Percentiles rank a stretch among this genome's conserved stretches.
These are phyloP conservation scores for Fusarium globosum DNA, from an alignment of 2,329 filamentous ascomycete species.

Conservation along the genomic window DNA sequence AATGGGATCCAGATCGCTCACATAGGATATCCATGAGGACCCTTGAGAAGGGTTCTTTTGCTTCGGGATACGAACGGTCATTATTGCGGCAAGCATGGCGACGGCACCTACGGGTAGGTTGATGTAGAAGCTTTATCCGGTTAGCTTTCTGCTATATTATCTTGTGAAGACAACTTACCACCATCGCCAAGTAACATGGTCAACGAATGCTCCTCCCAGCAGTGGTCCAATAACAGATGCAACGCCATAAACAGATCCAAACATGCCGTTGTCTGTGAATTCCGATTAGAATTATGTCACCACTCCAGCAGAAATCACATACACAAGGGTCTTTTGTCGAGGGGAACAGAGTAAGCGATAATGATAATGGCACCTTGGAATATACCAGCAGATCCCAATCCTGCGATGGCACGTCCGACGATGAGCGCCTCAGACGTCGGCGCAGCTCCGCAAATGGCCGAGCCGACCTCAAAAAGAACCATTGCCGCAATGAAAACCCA, in stretches of 20 bases:
- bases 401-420: background rate
- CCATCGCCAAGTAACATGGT: background rate
- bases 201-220: background rate
- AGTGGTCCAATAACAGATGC: background rate
- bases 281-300: background rate
- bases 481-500: background rate
- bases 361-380: background rate
- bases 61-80: background rate
- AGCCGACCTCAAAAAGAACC: background rate
- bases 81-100: background rate
- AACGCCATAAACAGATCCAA: background rate
- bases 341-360: background rate
- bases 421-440: background rate
- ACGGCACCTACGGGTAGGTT: background rate
- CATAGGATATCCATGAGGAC: background rate
- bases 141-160: background rate
- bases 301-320: background rate
- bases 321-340: background rate
- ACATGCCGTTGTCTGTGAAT: background rate
- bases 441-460: background rate
- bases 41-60: background rate
- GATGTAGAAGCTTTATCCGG: background rate
- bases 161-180: background rate
- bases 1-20: background rate
- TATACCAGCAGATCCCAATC: background rate